Conservation (phyloP, 805 yeast species). For the Jamesozyma hellenica region DNA sequence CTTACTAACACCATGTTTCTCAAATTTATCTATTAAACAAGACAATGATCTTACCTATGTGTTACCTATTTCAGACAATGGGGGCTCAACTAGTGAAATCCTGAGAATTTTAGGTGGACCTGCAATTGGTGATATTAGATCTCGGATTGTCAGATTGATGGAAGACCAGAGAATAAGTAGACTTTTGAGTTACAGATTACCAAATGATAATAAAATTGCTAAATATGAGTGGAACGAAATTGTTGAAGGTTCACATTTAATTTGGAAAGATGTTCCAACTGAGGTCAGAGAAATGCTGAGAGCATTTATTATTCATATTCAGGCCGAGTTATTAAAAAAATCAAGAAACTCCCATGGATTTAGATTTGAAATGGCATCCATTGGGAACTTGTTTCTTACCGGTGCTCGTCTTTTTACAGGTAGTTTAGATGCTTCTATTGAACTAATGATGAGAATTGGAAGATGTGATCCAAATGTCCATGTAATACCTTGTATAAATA, state of each 20-base stretch:
- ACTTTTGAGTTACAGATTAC: constrained; percentile 25
- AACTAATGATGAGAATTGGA: constrained; percentile 53
- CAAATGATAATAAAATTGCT: constrained; percentile 36
- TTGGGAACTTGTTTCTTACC: constrained; percentile 76
- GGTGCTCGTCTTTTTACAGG: constrained; percentile 79
- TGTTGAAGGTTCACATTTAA: constrained; percentile 65
- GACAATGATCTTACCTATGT: constrained; percentile 36
- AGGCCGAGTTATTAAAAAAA: constrained; percentile 63
- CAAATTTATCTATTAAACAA: constrained; percentile 32
- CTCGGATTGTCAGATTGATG: constrained; percentile 66
- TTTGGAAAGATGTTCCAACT: constrained; percentile 42
- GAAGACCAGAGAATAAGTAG: constrained; percentile 38
- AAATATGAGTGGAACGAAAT: constrained; percentile 63
- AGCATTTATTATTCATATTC: constrained; percentile 68
- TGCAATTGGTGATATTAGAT: constrained; percentile 86
- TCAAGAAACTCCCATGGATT: constrained; percentile 39
- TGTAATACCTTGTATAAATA: constrained; percentile 73
- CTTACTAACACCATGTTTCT: constrained; percentile 52
- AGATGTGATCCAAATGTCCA: constrained; percentile 35
- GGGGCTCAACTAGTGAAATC: constrained; percentile 89
- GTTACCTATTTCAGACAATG: constrained; percentile 83
- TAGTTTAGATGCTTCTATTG: constrained; percentile 75
- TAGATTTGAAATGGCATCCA: constrained; percentile 64
- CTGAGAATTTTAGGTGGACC: constrained; percentile 85
- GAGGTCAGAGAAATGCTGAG: constrained; percentile 63